phyloP scores from a whole-genome alignment of 345 rosid species.

The Draba incana region DNA sequence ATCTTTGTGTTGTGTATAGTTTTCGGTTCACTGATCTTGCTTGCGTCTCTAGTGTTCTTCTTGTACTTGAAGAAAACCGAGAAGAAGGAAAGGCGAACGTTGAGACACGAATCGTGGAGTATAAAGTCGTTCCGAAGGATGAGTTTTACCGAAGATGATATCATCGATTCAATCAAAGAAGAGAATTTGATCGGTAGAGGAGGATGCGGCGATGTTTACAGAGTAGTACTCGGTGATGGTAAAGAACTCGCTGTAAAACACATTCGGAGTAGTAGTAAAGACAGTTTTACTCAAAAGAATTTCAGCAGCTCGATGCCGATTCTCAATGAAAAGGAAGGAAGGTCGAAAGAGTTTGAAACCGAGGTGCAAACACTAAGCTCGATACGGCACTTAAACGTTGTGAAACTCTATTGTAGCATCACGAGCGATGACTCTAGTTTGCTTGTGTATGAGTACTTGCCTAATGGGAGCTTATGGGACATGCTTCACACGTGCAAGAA shows the following conservation, averaged over 20 bases:
- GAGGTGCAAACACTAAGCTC: slow-evolving; percentile 92
- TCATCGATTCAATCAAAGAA: slow-evolving; percentile 79
- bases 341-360: slow-evolving; percentile 70
- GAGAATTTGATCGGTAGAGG: slow-evolving; percentile 92
- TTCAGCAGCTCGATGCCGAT: slow-evolving; percentile 65
- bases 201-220: slow-evolving; percentile 88
- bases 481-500: slow-evolving; percentile 64
- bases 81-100: slow-evolving; percentile 51
- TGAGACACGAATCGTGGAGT: slow-evolving; percentile 81
- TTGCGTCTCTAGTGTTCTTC: slow-evolving; percentile 57
- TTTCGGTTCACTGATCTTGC: slow-evolving; percentile 51
- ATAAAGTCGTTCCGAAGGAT: slow-evolving; percentile 75
- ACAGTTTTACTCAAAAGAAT: slow-evolving; percentile 40
- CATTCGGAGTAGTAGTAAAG: slow-evolving; percentile 51
- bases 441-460: slow-evolving; percentile 87
- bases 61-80: slow-evolving; percentile 58
- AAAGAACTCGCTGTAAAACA: slow-evolving; percentile 88
- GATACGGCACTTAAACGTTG: slow-evolving; percentile 87
- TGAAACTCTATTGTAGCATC: slow-evolving; percentile 89
- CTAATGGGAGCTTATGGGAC: slow-evolving; percentile 95
- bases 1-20: slow-evolving; percentile 57
- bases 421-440: slow-evolving; percentile 91
- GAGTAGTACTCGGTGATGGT: slow-evolving; percentile 63
- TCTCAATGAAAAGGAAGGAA: slow-evolving; percentile 48
- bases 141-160: slow-evolving; percentile 73